Percentiles rank a stretch among this genome's conserved stretches.
These are phyloP conservation scores for Aspergillus campestris DNA, from an alignment of 495 filamentous ascomycete species.

Conservation along the genomic window DNA sequence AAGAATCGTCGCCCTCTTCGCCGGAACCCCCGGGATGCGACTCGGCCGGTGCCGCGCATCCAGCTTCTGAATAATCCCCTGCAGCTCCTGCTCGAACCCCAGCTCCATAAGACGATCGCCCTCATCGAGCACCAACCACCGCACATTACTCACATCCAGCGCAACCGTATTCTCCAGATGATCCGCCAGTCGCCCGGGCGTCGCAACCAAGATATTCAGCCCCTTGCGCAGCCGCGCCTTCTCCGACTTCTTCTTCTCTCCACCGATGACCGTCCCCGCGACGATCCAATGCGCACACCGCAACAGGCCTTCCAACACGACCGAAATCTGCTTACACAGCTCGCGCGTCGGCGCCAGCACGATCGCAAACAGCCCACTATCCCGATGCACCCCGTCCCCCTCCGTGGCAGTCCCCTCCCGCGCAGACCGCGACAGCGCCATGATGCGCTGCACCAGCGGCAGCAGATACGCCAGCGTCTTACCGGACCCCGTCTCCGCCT, in stretches of 20 bases:
- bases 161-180: slow-evolving; percentile 87
- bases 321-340: slow-evolving; percentile 83
- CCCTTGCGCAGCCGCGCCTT: slow-evolving; percentile 90
- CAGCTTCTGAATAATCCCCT: slow-evolving; percentile 73
- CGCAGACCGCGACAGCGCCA: slow-evolving; percentile 51
- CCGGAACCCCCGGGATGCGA: slow-evolving; percentile 53
- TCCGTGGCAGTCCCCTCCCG: slow-evolving; percentile 19
- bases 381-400: slow-evolving; percentile 50
- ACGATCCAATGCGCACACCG: slow-evolving; percentile 86
- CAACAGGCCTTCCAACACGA: slow-evolving; percentile 72
- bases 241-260: slow-evolving; percentile 95
- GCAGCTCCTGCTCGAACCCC: slow-evolving; percentile 85
- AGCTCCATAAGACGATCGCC: slow-evolving; percentile 95
- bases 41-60: slow-evolving; percentile 37
- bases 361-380: slow-evolving; percentile 87
- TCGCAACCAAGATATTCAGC: slow-evolving; percentile 89
- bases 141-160: slow-evolving; percentile 76
- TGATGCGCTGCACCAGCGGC: slow-evolving; percentile 82
- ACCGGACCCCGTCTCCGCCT: slow-evolving; percentile 94
- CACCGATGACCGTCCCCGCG: slow-evolving; percentile 83
- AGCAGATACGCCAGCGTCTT: slow-evolving; percentile 93
- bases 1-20: slow-evolving; percentile 73
- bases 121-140: slow-evolving; percentile 93
- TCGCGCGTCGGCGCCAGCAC: slow-evolving; percentile 88
- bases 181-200: slow-evolving; percentile 81